Evolutionary conservation across 768 basidiomycete species (phyloP).

Genomic region (Lactarius quietus): DNA sequence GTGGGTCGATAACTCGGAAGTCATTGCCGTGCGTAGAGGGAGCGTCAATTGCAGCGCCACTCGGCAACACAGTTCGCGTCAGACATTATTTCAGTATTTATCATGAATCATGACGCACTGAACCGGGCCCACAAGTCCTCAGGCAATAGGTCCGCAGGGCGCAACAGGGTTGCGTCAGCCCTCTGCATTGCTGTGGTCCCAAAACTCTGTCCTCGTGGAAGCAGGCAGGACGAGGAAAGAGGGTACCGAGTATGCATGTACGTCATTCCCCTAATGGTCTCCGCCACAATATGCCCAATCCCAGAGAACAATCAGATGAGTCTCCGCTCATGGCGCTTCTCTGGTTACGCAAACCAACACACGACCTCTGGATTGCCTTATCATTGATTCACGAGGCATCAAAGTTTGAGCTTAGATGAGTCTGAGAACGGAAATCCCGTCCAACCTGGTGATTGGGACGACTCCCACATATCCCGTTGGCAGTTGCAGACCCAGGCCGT

Average conservation of each 20-base stretch:
- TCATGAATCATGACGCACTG: too few species aligned
- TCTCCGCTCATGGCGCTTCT: neutral
- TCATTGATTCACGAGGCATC: neutral
- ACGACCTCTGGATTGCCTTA: neutral
- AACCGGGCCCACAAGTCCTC: too few species aligned
- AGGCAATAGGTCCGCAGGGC: too few species aligned
- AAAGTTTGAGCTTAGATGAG: neutral
- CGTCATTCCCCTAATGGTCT: neutral
- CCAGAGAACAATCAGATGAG: neutral
- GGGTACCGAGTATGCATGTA: neutral
- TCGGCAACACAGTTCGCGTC: too few species aligned
- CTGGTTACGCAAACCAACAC: neutral
- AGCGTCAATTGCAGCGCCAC: too few species aligned
- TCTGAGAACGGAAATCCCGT: neutral
- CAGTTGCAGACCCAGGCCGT: too few species aligned
- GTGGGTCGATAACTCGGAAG: too few species aligned
- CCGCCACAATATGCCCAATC: neutral
- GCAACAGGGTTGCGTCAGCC: too few species aligned
- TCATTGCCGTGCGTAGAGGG: too few species aligned
- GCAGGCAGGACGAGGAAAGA: neutral
- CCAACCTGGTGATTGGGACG: too few species aligned
- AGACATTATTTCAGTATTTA: too few species aligned
- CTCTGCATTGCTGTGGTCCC: neutral
- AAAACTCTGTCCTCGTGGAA: neutral
- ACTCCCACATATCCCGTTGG: too few species aligned